Evolutionary conservation across 345 rosid species (phyloP).

Genomic region (Heritiera fomes): DNA sequence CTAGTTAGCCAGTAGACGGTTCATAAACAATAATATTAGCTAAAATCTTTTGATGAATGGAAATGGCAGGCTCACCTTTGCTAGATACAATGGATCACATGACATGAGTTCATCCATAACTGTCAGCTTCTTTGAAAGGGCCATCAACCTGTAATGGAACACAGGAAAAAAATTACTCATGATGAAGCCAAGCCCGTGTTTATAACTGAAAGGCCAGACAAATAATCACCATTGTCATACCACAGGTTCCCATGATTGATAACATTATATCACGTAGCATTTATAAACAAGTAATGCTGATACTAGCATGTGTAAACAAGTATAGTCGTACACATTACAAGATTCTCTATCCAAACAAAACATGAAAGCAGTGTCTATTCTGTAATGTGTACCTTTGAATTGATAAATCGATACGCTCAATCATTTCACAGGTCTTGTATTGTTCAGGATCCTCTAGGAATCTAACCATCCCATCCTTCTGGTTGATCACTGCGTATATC

Average conservation of each 20-base stretch:
- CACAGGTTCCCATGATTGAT: not conserved
- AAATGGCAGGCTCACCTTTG: slow-evolving; percentile 52
- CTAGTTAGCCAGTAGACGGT: slow-evolving; percentile 17
- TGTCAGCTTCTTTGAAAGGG: slow-evolving; percentile 77
- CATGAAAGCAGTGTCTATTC: not conserved
- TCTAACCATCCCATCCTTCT: slow-evolving; percentile 99
- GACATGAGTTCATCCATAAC: slow-evolving; percentile 77
- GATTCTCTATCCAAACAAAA: not conserved
- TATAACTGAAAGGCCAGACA: not conserved
- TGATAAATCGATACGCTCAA: slow-evolving; percentile 74
- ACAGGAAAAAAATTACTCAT: not conserved
- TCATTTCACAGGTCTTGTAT: slow-evolving; percentile 88
- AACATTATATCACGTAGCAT: not conserved
- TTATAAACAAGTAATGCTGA: not conserved
- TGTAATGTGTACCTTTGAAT: slow-evolving; percentile 67
- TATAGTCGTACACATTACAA: not conserved
- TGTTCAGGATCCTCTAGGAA: slow-evolving; percentile 97
- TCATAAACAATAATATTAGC: not conserved
- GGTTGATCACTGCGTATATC: slow-evolving; percentile 95
- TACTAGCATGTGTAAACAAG: not conserved
- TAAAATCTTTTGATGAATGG: slow-evolving; percentile 5
- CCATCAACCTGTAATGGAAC: slow-evolving; percentile 60
- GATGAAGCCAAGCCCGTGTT: not conserved
- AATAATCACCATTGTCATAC: not conserved
- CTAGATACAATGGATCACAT: slow-evolving; percentile 75